Evolutionary conservation across 1,284 basidiomycete genomes (phyloP), one percentile per base, ranked within the genome.

Genomic region (Heterobasidion parviporum): DNA sequence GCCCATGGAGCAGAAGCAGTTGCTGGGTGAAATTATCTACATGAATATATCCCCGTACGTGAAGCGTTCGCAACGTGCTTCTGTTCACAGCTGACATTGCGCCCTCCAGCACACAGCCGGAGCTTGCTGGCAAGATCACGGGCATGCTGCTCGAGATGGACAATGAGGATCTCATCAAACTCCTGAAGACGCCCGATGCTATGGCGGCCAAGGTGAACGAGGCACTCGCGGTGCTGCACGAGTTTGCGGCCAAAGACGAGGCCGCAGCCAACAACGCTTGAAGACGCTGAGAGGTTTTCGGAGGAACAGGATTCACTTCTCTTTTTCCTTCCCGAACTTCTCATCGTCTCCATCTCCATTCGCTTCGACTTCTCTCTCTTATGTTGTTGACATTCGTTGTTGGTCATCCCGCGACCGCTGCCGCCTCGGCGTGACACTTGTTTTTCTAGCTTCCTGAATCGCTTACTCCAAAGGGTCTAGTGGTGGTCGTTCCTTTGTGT

Each of bases 121-220:
- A 95, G 45, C 79, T 96, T 66, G 93, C 95, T 59, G 94, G 94
- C 62, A 97, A 98, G 81, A 97, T 98, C 71, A 98, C 94, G 56
- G 94, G 92, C 58, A 96, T 97, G 94, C 78, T 97, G 64, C 83
- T 96, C 62, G 94, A 98, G 82, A 97, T 98, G 92, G 94, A 97
- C 73, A 95, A 95, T 74, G 70, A 79, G 54, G 94, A 97, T 74
- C 79, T 98, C 50, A 75, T 97, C 41, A 85, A 90, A 72, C 81
- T 98, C 57, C 74, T 97, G 64, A 91, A 95, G 62, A 77, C 83
- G 52, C 76, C 78, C 45, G 90, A 93, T 16, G 84, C 92, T 47
- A 83, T 98, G 77, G 81, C 82, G 66, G 74, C 77, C 71, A 98
- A 98, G 81, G 89, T 97, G 63, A 83, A 82, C 63, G 94, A 97